Conservation (phyloP, 1,284 basidiomycete genomes). For the Leccinum pachyderme region DNA sequence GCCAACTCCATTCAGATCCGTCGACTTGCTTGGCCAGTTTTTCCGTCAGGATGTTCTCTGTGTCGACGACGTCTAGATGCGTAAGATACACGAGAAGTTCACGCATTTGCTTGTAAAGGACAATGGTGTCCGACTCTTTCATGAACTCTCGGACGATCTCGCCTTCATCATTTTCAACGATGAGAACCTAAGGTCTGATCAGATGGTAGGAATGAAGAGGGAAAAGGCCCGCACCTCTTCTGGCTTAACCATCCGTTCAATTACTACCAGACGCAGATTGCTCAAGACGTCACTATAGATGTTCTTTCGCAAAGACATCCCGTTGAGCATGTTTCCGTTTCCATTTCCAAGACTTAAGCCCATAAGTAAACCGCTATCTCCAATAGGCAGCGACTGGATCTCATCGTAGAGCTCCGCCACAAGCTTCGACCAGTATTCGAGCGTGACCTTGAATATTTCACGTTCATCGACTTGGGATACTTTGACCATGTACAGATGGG, state of each 20-base stretch:
- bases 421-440: conserved; percentile 99
- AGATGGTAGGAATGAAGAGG: conserved; percentile 10
- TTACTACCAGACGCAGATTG: conserved; percentile 94
- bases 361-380: conserved; percentile 92
- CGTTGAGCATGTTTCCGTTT: conserved; percentile 66
- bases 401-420: conserved; percentile 99
- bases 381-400: conserved; percentile 88
- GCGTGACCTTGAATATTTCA: conserved; percentile 98
- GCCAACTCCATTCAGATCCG: conserved; percentile 99
- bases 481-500: conserved; percentile 98
- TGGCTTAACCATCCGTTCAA: conserved; percentile 99
- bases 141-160: conserved; percentile 99
- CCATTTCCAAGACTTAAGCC: conserved; percentile 80
- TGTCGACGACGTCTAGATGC: conserved; percentile 94
- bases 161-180: conserved; percentile 99
- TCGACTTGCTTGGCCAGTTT: conserved; percentile 97
- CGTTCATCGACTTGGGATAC: conserved; percentile 98
- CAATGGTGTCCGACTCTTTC: conserved; percentile 99
- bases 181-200: conserved; percentile 67
- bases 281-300: conserved; percentile 94
- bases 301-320: conserved; percentile 85
- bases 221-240: conserved; percentile 74
- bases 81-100: conserved; percentile 97
- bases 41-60: conserved; percentile 95
- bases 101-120: conserved; percentile 98